A percentile compares a stretch with the other conserved stretches of the same genome.
Conservation (phyloP, 2,329 filamentous ascomycete species). For the Trichoderma endophyticum region DNA sequence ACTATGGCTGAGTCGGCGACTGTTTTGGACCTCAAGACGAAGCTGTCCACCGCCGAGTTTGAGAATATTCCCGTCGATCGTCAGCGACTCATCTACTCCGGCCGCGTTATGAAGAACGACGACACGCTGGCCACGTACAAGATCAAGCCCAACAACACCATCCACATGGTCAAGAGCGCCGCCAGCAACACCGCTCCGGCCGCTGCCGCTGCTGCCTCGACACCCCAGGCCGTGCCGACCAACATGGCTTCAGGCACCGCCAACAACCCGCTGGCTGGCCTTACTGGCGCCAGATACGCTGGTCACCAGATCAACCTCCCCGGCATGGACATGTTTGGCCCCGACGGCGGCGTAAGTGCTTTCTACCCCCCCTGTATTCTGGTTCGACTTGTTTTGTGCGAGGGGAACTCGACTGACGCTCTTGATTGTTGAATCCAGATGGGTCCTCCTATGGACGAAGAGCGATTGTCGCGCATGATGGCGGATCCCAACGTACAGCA, state of each 20-base stretch:
- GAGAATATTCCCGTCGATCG: conserved; percentile 84
- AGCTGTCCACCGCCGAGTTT: conserved; percentile 75
- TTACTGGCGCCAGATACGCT: conserved; percentile 91
- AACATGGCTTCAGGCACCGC: conserved; percentile 81
- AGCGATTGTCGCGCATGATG: conserved; percentile 80
- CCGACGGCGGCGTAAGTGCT: conserved; percentile 81
- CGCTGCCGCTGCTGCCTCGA: conserved; percentile 39
- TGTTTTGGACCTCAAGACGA: conserved; percentile 83
- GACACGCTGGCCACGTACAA: conserved; percentile 84
- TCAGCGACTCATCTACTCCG: conserved; percentile 96
- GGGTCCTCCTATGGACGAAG: conserved; percentile 79
- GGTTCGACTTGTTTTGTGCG: background rate
- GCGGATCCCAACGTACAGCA: conserved; percentile 83
- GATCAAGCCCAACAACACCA: conserved; percentile 92
- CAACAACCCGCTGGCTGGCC: conserved; percentile 83
- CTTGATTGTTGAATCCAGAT: conserved; percentile 56
- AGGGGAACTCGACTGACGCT: background rate
- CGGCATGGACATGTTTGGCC: conserved; percentile 83
- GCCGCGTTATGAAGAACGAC: conserved; percentile 91
- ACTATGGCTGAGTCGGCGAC: conserved; percentile 74
- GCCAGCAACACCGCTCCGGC: conserved; percentile 68
- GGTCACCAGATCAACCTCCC: conserved; percentile 82
- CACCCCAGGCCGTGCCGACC: conserved; percentile 53
- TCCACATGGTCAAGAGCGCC: conserved; percentile 95
- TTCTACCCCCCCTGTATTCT: background rate